These are phyloP conservation scores for Austroboletus niveus DNA, from an alignment of 1,284 basidiomycete genomes.

Conservation along the genomic window DNA sequence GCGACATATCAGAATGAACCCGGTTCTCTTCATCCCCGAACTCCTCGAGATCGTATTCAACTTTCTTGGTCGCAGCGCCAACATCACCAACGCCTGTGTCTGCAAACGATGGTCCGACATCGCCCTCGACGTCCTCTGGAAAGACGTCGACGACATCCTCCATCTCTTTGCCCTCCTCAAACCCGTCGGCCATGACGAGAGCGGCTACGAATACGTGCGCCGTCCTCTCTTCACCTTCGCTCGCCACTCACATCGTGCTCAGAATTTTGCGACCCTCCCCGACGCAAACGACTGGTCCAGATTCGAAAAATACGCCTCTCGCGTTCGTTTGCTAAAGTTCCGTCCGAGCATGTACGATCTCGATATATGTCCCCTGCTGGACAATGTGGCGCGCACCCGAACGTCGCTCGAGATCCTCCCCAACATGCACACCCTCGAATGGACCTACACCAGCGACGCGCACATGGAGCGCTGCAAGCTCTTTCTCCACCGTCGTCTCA, in stretches of 20 bases:
- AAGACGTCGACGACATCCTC: conserved; percentile 43
- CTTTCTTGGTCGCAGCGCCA: conserved; percentile 36
- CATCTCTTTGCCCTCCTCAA: conserved; percentile 47
- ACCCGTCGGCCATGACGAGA: conserved; percentile 27
- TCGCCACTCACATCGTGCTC: background rate
- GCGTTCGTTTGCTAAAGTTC: conserved; percentile 46
- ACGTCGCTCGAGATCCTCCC: conserved; percentile 52
- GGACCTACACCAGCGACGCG: conserved; percentile 27
- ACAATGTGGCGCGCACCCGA: conserved; percentile 55
- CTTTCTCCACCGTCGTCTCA: conserved; percentile 45
- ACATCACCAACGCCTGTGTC: conserved; percentile 45
- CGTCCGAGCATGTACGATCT: conserved; percentile 1
- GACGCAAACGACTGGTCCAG: conserved; percentile 54
- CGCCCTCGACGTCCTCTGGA: conserved; percentile 53
- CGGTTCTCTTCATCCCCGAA: conserved; percentile 44
- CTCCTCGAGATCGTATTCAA: conserved; percentile 49
- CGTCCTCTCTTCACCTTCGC: background rate
- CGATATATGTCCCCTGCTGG: conserved; percentile 37
- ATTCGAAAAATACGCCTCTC: conserved; percentile 52
- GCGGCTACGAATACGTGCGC: conserved; percentile 25
- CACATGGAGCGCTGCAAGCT: conserved; percentile 37
- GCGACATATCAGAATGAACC: conserved; percentile 1
- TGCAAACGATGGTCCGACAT: conserved; percentile 52
- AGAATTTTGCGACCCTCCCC: conserved; percentile 44
- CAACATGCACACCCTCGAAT: conserved; percentile 48